A percentile compares a stretch with the other conserved stretches of the same genome.
Conservation (phyloP, 129 eudicot genomes). For the Pittosporum tobira region DNA sequence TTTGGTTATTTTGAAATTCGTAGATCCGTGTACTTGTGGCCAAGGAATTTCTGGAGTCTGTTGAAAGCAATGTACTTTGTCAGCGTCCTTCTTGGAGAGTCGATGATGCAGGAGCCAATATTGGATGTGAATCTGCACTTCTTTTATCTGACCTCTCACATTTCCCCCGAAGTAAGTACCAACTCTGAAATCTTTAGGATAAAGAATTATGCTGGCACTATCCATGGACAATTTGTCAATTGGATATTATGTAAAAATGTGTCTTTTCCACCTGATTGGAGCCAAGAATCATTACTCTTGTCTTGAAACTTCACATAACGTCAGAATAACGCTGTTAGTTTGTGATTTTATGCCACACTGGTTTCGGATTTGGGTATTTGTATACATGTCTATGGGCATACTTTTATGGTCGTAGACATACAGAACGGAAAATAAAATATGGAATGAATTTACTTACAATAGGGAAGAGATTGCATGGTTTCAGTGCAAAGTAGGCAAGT, state of each 20-base stretch:
- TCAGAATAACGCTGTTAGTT: not conserved
- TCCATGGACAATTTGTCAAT: not conserved
- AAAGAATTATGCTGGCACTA: not conserved
- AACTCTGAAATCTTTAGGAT: not conserved
- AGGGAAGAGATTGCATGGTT: not conserved
- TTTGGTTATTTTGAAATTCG: slow-evolving; percentile 13
- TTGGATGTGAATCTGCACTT: slow-evolving; percentile 52
- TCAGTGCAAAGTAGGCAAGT: not conserved
- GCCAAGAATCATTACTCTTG: not conserved
- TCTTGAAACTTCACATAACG: not conserved
- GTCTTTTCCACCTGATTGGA: not conserved
- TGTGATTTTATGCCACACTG: not conserved
- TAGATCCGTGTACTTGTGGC: slow-evolving; percentile 65
- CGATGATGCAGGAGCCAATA: slow-evolving; percentile 57
- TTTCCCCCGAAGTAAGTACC: slow-evolving; percentile 64
- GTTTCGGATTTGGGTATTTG: too few species aligned
- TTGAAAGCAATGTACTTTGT: slow-evolving; percentile 44
- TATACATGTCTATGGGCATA: too few species aligned
- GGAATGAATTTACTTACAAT: not conserved
- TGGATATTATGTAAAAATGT: not conserved
- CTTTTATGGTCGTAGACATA: not conserved
- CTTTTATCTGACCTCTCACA: slow-evolving; percentile 84
- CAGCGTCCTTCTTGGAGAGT: slow-evolving; percentile 90
- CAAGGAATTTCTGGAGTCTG: slow-evolving; percentile 63
- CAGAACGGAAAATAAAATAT: not conserved